These are phyloP conservation scores for Hanseniaspora meyeri DNA, from an alignment of 805 yeast species.

Conservation along the genomic window DNA sequence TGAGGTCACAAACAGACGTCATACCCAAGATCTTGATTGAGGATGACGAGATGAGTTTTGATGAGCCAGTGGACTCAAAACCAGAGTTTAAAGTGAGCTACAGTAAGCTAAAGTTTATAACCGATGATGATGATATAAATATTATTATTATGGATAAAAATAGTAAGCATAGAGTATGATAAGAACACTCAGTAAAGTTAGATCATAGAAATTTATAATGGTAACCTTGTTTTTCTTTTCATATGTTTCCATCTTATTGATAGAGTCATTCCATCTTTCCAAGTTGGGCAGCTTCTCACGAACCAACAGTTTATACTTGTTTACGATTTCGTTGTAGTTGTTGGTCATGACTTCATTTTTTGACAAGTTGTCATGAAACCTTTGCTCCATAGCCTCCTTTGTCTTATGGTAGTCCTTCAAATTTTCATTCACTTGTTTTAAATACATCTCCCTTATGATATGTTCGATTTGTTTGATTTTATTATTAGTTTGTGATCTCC, in stretches of 20 bases:
- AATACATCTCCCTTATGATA: not conserved
- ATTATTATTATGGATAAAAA: slow-evolving; percentile 10
- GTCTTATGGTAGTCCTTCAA: not conserved
- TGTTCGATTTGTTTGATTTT: not conserved
- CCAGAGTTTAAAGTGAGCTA: not conserved
- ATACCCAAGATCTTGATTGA: not conserved
- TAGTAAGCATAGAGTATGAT: not conserved
- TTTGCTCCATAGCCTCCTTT: not conserved
- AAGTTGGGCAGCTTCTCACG: not conserved
- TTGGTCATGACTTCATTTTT: not conserved
- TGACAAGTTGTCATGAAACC: not conserved
- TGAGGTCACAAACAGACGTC: not conserved
- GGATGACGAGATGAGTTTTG: not conserved
- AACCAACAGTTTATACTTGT: not conserved
- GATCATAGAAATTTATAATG: not conserved
- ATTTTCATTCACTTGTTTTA: not conserved
- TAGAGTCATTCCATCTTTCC: slow-evolving; percentile 4
- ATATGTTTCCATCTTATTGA: not conserved
- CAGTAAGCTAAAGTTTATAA: not conserved
- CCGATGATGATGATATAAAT: not conserved
- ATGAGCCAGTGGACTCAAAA: not conserved
- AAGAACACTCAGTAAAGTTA: not conserved
- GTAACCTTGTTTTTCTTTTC: not conserved
- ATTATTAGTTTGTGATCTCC: not conserved
- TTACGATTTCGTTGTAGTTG: not conserved